Percentiles rank a stretch among this genome's conserved stretches.
phyloP scores from a whole-genome alignment of 352 stramenopile genomes.

The Pythium angustatum region DNA sequence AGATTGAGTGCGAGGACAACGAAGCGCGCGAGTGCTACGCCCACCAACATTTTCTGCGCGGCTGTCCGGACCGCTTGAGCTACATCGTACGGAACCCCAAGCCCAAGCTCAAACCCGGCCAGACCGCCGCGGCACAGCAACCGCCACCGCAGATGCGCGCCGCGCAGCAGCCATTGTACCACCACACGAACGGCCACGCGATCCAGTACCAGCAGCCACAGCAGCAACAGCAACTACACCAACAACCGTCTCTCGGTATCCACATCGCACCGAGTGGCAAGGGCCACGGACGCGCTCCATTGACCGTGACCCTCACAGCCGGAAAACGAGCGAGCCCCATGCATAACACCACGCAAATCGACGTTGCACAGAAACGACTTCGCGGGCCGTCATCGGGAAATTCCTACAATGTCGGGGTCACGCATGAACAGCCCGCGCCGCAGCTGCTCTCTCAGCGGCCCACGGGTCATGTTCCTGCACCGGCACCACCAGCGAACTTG shows the following conservation, averaged over 20 bases:
- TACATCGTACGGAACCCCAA: slow-evolving; percentile 56
- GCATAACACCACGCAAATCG: not conserved
- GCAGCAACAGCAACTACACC: no score
- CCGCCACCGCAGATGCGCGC: not conserved
- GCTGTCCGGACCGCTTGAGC: slow-evolving; percentile 49
- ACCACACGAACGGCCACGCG: slow-evolving; percentile 14
- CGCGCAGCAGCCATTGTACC: not conserved
- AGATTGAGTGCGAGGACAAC: slow-evolving; percentile 62
- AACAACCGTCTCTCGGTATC: slow-evolving; percentile 19
- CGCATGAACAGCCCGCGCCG: not conserved
- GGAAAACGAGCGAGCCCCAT: slow-evolving; percentile 30
- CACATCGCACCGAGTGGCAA: slow-evolving; percentile 18
- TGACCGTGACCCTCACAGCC: slow-evolving; percentile 54
- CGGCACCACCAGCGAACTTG: slow-evolving; percentile 13
- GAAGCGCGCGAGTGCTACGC: slow-evolving; percentile 52
- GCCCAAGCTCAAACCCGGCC: slow-evolving; percentile 37
- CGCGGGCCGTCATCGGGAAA: slow-evolving; percentile 4
- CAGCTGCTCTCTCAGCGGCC: not conserved
- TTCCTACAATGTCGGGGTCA: not conserved
- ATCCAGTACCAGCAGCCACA: slow-evolving; percentile 1
- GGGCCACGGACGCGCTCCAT: slow-evolving; percentile 17
- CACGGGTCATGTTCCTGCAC: slow-evolving; percentile 6
- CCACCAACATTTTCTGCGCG: slow-evolving; percentile 57
- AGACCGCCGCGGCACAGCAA: slow-evolving; percentile 8
- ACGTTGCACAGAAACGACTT: slow-evolving; percentile 23